Base-by-base conservation (phyloP, 768 basidiomycete genomes). In the Panaeolus cyanescens region DNA sequence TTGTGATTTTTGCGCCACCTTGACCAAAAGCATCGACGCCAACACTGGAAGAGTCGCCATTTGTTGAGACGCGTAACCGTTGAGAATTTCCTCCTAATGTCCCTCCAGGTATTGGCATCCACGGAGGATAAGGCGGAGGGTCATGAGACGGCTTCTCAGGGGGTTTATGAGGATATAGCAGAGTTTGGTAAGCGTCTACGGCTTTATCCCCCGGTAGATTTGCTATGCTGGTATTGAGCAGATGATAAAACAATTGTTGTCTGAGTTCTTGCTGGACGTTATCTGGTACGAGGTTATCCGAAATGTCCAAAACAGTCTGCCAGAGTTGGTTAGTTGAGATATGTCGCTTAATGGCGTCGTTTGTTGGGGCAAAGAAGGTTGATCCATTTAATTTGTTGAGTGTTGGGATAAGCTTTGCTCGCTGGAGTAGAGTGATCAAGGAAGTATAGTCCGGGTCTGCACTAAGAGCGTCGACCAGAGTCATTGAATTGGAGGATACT, bases 301-400 rank as follows among this genome's bases (percentile, higher is more conserved):
- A 75, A 59, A 79, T 77, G 19, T 79, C 71, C 25, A 85, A 71
- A 8, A 72, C 72, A 40, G 68, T 65, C 9, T 65, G 65, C 79
- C 81, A 81, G n/a, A 80, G 63, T 36, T 72, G 65, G 55, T 80
- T 69, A 3, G 64, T 58, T 19, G 65, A 31, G 13, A 76, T 66
- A 63, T 87, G 80, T 28, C 79, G 82, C 63, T 84, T 74, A 65
- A 96, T 85, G 32, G 97, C 97, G 61, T 93, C 88, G 76, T 99
- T 96, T 19, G 93, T 97, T 1, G 97, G 97, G 1, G 97, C 97
- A 69, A 98, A 99, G 53, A 99, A 73, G 28, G 97, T 97, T 71
- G 83, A 83, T 37, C 80, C 85, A 61, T 91, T 88, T 65, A 99
- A 87, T 65, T 80, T 86, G 73, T 96, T 97, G 64, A 99, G 82